Evolutionary conservation across 129 eudicot species (phyloP), one percentile per base, ranked within the genome.

Genomic region (Chrysanthemum seticuspe): DNA sequence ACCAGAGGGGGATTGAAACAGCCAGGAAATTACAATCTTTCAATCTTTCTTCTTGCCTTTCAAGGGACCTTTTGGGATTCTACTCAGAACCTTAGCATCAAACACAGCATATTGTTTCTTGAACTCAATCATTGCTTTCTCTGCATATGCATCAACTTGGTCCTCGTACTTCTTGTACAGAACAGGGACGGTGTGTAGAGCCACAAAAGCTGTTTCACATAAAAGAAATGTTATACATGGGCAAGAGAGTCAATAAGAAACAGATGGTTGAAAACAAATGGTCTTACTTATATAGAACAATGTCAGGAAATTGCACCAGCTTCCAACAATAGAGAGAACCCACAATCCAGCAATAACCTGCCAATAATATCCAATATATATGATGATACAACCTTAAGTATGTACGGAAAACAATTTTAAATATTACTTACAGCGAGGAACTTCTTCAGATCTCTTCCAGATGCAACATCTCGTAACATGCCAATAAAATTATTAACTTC

Each of bases 81-180:
- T 86, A 79, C 93, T 84, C 48, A 88, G 66, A 71, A 88, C 90
- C 78, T 84, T 92, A 0, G 76, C 87, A 73, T 92, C 80, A 71
- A 88, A 83, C 11, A 87, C 91, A 1, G 85, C 92, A 85, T 88
- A 88, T 68, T 85, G 91, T 74, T 91, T 91, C 85, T 83, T 88
- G 54, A 86, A 62, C 83, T 86, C 91, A 14, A 60, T 65, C 70
- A 16, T 13, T 75, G 91, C 93, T 73, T 83, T 91, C 83, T 88
- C 93, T 10, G 86, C 91, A 15, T 71, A 75, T 6, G 83, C 70
- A 48, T 91, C 97, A 5, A 91, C 78, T 72, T 88, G 68, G 44
- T 88, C 96, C 66, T 85, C 91, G 8, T 91, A 85, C 79, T 86
- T 91, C 85, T 86, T 96, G 29, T 88, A 91, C 18, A 91, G 79